Percentiles rank a stretch among this genome's conserved stretches.
These are phyloP conservation scores for Vigna unguiculata DNA, from an alignment of 306 rosid species.

Conservation along the genomic window DNA sequence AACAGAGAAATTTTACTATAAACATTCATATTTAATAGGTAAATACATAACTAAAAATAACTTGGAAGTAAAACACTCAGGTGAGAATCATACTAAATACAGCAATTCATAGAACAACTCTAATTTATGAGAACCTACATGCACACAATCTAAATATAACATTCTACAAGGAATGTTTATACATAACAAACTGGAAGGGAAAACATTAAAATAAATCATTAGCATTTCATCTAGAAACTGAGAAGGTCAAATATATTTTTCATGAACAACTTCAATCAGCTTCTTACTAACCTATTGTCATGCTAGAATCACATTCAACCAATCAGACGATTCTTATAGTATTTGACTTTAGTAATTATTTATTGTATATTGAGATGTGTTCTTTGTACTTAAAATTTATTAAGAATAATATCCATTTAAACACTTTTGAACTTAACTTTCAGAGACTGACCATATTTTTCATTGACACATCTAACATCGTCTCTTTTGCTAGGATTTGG, in stretches of 20 bases:
- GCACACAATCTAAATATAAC: constrained; percentile 9
- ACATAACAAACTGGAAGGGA: background rate
- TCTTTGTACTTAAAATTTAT: too few relatives aligned
- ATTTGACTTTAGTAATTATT: background rate
- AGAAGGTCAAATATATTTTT: background rate
- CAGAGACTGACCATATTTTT: too few relatives aligned
- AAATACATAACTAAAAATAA: background rate
- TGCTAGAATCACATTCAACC: background rate
- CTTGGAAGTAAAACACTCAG: background rate
- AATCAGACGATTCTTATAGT: background rate
- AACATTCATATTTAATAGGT: background rate
- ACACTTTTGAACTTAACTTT: too few relatives aligned
- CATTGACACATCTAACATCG: too few relatives aligned
- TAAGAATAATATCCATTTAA: too few relatives aligned
- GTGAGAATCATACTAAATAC: background rate
- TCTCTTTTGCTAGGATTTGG: too few relatives aligned
- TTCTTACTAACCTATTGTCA: constrained; percentile 6
- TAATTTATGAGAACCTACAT: background rate
- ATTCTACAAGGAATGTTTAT: background rate
- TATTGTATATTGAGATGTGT: too few relatives aligned
- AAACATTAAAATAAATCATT: too few relatives aligned
- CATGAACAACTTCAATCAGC: background rate
- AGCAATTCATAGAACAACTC: background rate
- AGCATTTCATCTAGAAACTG: background rate
- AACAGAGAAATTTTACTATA: constrained; percentile 28